Evolutionary conservation across 495 filamentous ascomycete species (phyloP), one percentile per base, ranked within the genome.

Genomic region (Penicillium subrubescens): DNA sequence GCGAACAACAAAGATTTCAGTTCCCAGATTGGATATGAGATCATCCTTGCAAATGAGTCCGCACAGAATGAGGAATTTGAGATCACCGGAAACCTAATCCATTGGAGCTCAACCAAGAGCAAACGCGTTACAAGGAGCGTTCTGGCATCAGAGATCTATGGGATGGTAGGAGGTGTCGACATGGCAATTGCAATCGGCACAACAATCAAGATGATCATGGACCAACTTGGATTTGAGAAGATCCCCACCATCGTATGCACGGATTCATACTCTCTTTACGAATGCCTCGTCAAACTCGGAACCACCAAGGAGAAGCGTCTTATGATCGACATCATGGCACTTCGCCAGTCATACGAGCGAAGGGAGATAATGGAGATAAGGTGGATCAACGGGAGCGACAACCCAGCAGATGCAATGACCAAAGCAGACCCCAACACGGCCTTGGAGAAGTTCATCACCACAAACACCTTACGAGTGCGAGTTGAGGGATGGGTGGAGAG

Each of bases 151-250:
- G 50, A 53, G 23, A 53, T 53, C 50, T 53, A 53, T 31, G 50
- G 50, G 23, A 53, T 53, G 50, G 50, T 53, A 8, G 50, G 23
- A 53, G 50, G 50, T 27, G 50, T 53, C 50, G 50, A 53, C 50
- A 53, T 53, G 50, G 50, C 50, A 29, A 53, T 53, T 53, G 50
- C 50, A 53, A 53, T 53, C 23, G 50, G 50, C 50, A 31, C 50
- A 53, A 53, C 50, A 53, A 53, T 53, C 50, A 53, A 53, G 50
- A 53, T 53, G 21, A 53, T 53, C 50, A 53, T 29, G 21, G 50
- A 53, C 50, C 50, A 53, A 53, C 50, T 53, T 53, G 50, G 50
- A 15, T 53, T 53, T 53, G 50, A 12, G 50, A 53, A 41, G 37
- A 17, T 41, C 14, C 37, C 37, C 5, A 41, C 37, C 12, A 41